Base-by-base conservation (phyloP, 352 stramenopile genomes). In the Phytophthora multivora region DNA sequence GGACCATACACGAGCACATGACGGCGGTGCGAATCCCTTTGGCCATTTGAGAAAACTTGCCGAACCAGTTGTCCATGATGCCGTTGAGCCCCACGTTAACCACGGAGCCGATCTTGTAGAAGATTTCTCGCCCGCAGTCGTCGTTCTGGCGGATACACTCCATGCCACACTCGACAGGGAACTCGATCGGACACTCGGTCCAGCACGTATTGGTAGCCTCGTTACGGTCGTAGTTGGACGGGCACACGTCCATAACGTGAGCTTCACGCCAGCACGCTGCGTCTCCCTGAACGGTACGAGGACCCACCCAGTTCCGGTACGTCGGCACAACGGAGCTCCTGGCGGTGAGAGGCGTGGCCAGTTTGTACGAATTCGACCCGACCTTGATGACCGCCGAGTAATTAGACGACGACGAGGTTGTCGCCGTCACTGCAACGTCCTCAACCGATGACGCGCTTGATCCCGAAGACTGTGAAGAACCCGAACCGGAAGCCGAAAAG, bases 131-230 rank as follows among this genome's bases (percentile, higher is more conserved):
- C 1, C 43, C 63, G 31, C 70, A 79, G 55, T 79, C 70, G 40
- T 66, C 48, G 26, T 60, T 79, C 28, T 79, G 70, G 16, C 57
- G 66, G 31, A 79, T 54, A 26, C 70, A 79, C 35, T 79, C 62
- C 52, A 73, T 62, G 28, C 66, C 70, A 39, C 70, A 79, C 26
- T 59, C 50, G 10, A 79, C 41, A 8, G 70, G 70, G 15, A 60
- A 75, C 12, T 66, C 67, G 2, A 79, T 56, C 0, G 78, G 78
- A 26, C 78, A 88, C 42, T 84, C 59, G 0, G 74, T 66, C 77
- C 77, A 86, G 68, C 77, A 86, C 10, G 77, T 83, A 18, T 69
- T 78, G 28, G 73, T 73, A 0, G 61, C 63, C 4, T 79, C 67
- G 38, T 80, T 60, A 15, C 52, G 53, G 25, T 72, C 51, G 61